Evolutionary conservation across 768 basidiomycete species (phyloP).

Genomic region (Filobasidium wieringae): DNA sequence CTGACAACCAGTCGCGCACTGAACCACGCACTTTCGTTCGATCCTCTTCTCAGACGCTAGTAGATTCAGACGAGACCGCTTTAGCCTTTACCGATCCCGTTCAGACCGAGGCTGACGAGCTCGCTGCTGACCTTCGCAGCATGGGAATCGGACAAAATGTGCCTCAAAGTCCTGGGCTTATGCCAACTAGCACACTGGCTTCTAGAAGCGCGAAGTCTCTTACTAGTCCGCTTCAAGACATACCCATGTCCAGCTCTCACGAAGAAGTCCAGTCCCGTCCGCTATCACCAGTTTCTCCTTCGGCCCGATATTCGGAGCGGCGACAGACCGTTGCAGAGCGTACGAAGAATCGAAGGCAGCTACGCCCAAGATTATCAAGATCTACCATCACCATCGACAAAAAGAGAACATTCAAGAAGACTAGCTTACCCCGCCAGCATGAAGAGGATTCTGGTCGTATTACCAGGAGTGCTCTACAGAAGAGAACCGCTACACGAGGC

Average conservation of each 20-base stretch:
- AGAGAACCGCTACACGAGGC: no score
- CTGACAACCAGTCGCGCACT: neutral
- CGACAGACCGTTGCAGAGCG: neutral
- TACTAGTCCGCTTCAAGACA: no score
- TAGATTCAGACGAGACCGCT: neutral
- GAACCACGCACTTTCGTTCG: neutral
- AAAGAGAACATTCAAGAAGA: neutral
- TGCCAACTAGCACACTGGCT: neutral
- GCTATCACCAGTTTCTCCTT: neutral
- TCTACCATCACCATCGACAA: no score
- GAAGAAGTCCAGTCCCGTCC: neutral
- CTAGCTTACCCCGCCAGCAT: neutral
- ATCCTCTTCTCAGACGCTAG: no score
- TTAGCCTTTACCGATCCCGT: neutral
- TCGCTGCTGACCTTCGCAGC: neutral
- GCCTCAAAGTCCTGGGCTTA: neutral
- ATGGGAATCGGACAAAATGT: neutral
- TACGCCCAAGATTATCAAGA: neutral
- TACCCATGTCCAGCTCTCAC: neutral
- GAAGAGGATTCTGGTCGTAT: neutral
- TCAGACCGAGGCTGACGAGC: neutral
- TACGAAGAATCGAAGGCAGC: neutral
- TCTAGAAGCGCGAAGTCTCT: no score
- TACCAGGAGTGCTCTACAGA: no score
- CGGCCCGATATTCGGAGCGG: neutral